phyloP scores from a whole-genome alignment of 176 grass and related monocot genomes.

The Carex myosuroides region DNA sequence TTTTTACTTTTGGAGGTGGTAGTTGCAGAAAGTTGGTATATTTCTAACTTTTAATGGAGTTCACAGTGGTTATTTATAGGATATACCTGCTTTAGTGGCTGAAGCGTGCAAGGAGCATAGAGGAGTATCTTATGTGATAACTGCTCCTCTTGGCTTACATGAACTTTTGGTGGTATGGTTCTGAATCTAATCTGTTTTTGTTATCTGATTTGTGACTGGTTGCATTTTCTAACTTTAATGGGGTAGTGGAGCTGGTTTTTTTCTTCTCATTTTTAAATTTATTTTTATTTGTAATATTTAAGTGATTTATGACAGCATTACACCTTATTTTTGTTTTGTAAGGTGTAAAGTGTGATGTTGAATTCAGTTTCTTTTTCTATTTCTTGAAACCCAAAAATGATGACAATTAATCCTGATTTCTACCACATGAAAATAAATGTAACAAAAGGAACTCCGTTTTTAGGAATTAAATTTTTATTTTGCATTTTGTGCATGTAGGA shows the following conservation, averaged over 20 bases:
- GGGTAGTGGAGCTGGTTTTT: not conserved
- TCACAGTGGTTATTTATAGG: slow-evolving; percentile 33
- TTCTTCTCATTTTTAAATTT: not conserved
- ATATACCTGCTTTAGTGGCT: slow-evolving; percentile 72
- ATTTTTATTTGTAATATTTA: not conserved
- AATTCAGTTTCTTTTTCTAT: not conserved
- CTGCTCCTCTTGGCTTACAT: slow-evolving; percentile 83
- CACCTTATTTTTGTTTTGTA: too few species aligned
- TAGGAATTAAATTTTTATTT: not conserved
- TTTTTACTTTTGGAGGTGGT: not conserved
- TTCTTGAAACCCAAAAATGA: not conserved
- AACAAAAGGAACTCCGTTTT: not conserved
- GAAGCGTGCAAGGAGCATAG: slow-evolving; percentile 64
- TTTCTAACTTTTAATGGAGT: not conserved
- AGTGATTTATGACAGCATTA: too few species aligned
- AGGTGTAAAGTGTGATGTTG: too few species aligned
- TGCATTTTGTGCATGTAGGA: slow-evolving; percentile 36
- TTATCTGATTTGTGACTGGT: not conserved
- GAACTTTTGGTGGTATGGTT: slow-evolving; percentile 84
- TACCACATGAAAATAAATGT: not conserved
- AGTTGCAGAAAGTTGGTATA: not conserved
- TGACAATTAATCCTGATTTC: not conserved
- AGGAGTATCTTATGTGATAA: slow-evolving; percentile 63
- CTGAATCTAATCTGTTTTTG: slow-evolving; percentile 5
- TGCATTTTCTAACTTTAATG: not conserved